phyloP scores from a whole-genome alignment of 495 filamentous ascomycete species.

The Talaromyces proteolyticus region DNA sequence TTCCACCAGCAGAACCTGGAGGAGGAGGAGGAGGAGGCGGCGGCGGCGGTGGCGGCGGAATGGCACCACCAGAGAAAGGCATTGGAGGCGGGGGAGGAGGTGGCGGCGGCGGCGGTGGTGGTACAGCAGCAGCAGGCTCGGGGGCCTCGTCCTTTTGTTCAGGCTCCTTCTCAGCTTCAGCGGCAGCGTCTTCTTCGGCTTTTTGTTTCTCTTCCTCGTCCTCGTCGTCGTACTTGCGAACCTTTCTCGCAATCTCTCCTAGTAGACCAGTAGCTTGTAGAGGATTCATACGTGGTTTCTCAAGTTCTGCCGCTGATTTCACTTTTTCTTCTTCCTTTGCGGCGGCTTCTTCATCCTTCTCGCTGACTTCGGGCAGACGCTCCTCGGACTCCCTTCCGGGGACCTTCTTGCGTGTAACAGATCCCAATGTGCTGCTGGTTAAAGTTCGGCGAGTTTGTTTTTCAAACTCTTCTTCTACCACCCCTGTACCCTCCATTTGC shows the following conservation, averaged over 20 bases:
- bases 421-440: conserved; percentile 57
- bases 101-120: conserved; percentile 32
- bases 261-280: conserved; percentile 70
- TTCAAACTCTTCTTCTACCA: conserved; percentile 43
- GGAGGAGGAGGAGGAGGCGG: conserved; percentile 38
- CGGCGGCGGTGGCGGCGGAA: conserved; percentile 29
- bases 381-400: conserved; percentile 40
- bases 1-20: conserved; percentile 37
- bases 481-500: conserved; percentile 72
- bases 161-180: conserved; percentile 9
- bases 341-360: conserved; percentile 41
- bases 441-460: conserved; percentile 42
- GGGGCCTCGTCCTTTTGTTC: conserved; percentile 33
- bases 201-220: conserved; percentile 40
- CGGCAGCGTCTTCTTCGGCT: conserved; percentile 5
- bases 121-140: conserved; percentile 43
- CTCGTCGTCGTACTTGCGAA: conserved; percentile 71
- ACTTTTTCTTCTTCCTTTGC: too few species aligned
- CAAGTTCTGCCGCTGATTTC: conserved; percentile 37
- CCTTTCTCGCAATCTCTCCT: conserved; percentile 73
- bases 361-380: conserved; percentile 26
- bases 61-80: conserved; percentile 28
- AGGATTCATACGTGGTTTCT: conserved; percentile 66
- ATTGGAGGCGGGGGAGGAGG: conserved; percentile 32
- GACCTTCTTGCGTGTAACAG: conserved; percentile 56